Percentiles rank a stretch among this genome's conserved stretches.
Conservation (phyloP, 2,329 filamentous ascomycete genomes). For the Botrytis aclada region DNA sequence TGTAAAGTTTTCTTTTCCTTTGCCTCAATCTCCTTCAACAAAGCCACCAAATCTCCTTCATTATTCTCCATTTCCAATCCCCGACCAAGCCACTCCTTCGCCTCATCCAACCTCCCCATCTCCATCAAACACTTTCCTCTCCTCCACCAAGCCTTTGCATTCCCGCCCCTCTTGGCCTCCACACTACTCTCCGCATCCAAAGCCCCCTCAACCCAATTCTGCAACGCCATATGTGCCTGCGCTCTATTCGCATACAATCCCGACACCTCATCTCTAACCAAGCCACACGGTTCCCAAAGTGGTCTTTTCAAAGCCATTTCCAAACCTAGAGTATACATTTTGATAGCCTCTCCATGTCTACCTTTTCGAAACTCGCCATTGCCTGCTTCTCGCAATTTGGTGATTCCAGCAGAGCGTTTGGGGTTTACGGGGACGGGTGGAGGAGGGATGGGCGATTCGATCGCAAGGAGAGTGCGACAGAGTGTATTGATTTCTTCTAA, state of each 20-base stretch:
- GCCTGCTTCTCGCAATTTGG: constrained; percentile 85
- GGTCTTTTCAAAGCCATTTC: constrained; percentile 84
- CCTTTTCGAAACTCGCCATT: constrained; percentile 80
- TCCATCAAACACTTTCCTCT: constrained; percentile 80
- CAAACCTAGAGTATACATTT: constrained; percentile 80
- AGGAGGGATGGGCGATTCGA: constrained; percentile 67
- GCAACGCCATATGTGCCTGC: constrained; percentile 81
- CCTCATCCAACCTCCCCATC: constrained; percentile 86
- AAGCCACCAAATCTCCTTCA: constrained; percentile 59
- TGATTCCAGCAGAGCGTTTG: constrained; percentile 82
- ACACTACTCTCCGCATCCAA: constrained; percentile 85
- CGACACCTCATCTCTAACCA: constrained; percentile 81
- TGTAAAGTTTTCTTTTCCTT: constrained; percentile 36
- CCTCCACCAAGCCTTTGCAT: constrained; percentile 94
- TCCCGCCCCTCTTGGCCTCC: constrained; percentile 80
- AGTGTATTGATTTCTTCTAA: constrained; percentile 74
- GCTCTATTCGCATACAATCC: constrained; percentile 81
- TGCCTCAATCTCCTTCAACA: constrained; percentile 61
- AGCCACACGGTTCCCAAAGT: constrained; percentile 78
- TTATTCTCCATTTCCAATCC: constrained; percentile 81
- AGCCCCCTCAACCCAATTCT: constrained; percentile 80
- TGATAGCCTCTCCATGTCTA: constrained; percentile 70
- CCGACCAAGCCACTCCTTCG: constrained; percentile 70
- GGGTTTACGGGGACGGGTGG: constrained; percentile 89
- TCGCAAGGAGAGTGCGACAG: constrained; percentile 68